Evolutionary conservation across 257 asterid genomes (phyloP).

Genomic region (Forsythia suspensa): DNA sequence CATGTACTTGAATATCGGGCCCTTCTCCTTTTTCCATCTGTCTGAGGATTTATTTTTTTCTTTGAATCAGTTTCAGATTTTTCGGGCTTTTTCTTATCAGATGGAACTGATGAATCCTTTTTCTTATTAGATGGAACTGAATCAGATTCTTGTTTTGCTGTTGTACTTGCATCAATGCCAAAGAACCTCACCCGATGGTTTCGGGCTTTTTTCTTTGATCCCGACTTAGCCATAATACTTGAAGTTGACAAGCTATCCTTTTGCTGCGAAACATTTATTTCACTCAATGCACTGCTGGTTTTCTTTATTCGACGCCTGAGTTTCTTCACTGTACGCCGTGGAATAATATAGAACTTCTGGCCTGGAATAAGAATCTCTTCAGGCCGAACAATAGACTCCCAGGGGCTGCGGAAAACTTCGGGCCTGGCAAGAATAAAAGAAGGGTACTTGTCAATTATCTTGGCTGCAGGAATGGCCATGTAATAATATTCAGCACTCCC

Average conservation of each 20-base stretch:
- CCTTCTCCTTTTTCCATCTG: constrained; percentile 28
- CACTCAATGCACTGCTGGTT: not conserved
- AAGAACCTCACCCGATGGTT: constrained; percentile 46
- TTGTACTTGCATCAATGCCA: constrained; percentile 33
- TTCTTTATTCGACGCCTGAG: constrained; percentile 47
- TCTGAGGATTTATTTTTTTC: constrained; percentile 7
- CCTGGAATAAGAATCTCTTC: constrained; percentile 73
- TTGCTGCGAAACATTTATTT: not conserved
- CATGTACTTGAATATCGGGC: constrained; percentile 38
- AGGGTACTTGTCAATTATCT: constrained; percentile 59
- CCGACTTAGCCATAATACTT: constrained; percentile 49
- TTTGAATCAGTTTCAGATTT: not conserved
- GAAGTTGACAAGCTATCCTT: constrained; percentile 19
- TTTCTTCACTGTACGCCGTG: constrained; percentile 55
- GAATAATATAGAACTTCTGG: constrained; percentile 58
- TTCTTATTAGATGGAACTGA: not conserved
- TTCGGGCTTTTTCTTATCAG: not conserved
- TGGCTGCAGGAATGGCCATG: constrained; percentile 74
- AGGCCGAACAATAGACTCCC: constrained; percentile 58
- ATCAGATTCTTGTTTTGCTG: constrained; percentile 14
- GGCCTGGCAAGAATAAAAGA: constrained; percentile 55
- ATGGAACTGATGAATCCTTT: not conserved
- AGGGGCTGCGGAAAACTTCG: constrained; percentile 57
- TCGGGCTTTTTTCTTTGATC: constrained; percentile 34
- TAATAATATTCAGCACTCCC: constrained; percentile 56